These are phyloP conservation scores for Syncephalis fuscata DNA, from an alignment of 371 early-diverging fungal genomes.

Conservation along the genomic window DNA sequence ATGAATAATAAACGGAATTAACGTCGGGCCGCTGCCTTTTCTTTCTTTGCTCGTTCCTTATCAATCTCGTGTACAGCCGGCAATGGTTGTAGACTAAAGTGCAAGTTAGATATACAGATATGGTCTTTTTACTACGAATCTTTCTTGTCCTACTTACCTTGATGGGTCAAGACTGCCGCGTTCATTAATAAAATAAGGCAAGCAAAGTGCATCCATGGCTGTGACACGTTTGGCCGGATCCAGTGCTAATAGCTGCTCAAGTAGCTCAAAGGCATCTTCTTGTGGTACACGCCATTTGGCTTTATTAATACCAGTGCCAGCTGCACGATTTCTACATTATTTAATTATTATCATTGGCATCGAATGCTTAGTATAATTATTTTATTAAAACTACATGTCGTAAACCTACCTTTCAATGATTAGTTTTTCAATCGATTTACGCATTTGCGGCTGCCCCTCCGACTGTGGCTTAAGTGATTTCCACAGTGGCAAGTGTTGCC, in stretches of 20 bases:
- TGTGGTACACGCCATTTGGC: no score
- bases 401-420: background rate
- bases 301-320: no score
- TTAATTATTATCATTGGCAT: slow-evolving; percentile 8
- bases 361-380: slow-evolving; percentile 3
- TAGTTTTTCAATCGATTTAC: background rate
- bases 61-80: no score
- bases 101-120: no score
- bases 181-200: slow-evolving; percentile 42
- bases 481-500: slow-evolving; percentile 43
- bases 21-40: no score
- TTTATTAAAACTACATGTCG: no score
- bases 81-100: no score
- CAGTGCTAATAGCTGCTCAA: slow-evolving; percentile 53
- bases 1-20: no score
- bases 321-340: no score
- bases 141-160: slow-evolving; percentile 19
- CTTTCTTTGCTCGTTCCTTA: no score
- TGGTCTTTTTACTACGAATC: no score
- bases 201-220: slow-evolving; percentile 57
- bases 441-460: background rate
- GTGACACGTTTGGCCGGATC: slow-evolving; percentile 59
- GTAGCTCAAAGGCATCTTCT: slow-evolving; percentile 37
- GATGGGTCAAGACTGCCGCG: slow-evolving; percentile 39
- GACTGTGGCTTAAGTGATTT: slow-evolving; percentile 9